Evolutionary conservation across 257 asterid species (phyloP), one percentile per base, ranked within the genome.

Genomic region (Jasminum sambac): DNA sequence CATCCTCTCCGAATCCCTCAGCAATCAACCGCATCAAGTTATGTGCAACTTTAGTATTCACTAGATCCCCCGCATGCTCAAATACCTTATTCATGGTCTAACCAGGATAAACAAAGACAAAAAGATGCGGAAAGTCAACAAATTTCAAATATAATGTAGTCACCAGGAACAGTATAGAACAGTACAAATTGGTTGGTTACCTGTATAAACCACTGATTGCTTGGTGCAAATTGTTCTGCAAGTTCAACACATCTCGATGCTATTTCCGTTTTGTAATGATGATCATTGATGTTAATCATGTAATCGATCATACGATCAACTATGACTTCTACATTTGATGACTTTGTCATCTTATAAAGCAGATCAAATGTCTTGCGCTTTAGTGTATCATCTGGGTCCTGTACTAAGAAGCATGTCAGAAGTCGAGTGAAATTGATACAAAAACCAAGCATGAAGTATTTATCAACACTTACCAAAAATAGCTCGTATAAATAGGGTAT

Each of bases 1-100:
- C 90, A 65, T 91, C 98, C 83, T 85, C 96, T 40, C 98, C 96
- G 80, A 95, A 95, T 75, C 99, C 98, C 79, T 95, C 98, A 23
- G 98, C 96, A 80, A 91, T 95, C 84, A 95, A 79, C 62, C 88
- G 85, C 99, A 95, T 95, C 84, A 95, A 83, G 83, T 89, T 95
- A 84, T 95, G 99, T 23, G 96, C 96, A 69, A 91, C 96, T 84
- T 95, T 95, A 67, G 83, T 16, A 80, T 95, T 88, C 70, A 95
- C 96, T 79, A 95, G 78, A 80, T 95, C 97, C 74, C 98, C 99
- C 8, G 97, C 98, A 70, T 95, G 98, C 90, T 91, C 96, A 80
- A 95, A 95, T 68, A 95, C 99, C 86, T 86, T 91, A 78, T 91
- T 95, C 99, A 95, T 95, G 68, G 98, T 90, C 99, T 91, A 93